Conservation (phyloP, 768 basidiomycete species). For the Tylopilus subfusipes region DNA sequence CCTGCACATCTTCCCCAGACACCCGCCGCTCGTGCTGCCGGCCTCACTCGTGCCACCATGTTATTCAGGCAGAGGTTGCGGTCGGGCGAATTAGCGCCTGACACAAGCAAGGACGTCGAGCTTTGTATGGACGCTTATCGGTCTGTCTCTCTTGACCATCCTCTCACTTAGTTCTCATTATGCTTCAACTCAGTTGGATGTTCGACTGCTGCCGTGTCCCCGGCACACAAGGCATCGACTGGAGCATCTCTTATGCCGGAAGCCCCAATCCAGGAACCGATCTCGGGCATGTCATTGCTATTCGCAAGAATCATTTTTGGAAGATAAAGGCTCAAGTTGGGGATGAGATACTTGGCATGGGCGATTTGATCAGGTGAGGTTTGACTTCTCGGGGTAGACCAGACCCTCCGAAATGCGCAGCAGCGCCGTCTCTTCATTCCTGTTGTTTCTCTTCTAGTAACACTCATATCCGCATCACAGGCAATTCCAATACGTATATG, state of each 20-base stretch:
- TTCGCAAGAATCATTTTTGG: slow-evolving; percentile 85
- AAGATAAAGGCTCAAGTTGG: slow-evolving; percentile 61
- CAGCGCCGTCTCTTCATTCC: background rate
- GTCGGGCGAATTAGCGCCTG: slow-evolving; percentile 59
- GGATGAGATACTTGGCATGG: slow-evolving; percentile 57
- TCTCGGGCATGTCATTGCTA: slow-evolving; percentile 79
- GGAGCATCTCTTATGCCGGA: slow-evolving; percentile 69
- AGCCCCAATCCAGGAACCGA: slow-evolving; percentile 30
- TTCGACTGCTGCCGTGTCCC: slow-evolving; percentile 89
- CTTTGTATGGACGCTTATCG: slow-evolving; percentile 87
- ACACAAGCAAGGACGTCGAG: slow-evolving; percentile 62
- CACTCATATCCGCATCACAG: slow-evolving; percentile 34
- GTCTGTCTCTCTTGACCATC: slow-evolving; percentile 33
- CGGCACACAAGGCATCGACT: slow-evolving; percentile 69
- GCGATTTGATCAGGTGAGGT: slow-evolving; percentile 60
- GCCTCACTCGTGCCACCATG: slow-evolving; percentile 65
- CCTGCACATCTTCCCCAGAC: slow-evolving; percentile 58
- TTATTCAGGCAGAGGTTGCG: slow-evolving; percentile 69
- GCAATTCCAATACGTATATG: slow-evolving; percentile 70
- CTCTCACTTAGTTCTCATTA: background rate
- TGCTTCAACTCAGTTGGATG: slow-evolving; percentile 64
- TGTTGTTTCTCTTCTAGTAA: background rate
- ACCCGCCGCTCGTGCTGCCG: slow-evolving; percentile 67
- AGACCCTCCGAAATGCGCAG: background rate
- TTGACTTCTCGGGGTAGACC: background rate